Percentiles rank a stretch among this genome's conserved stretches.
These are phyloP conservation scores for Leccinum subgranulosum DNA, from an alignment of 768 basidiomycete species.

Conservation along the genomic window DNA sequence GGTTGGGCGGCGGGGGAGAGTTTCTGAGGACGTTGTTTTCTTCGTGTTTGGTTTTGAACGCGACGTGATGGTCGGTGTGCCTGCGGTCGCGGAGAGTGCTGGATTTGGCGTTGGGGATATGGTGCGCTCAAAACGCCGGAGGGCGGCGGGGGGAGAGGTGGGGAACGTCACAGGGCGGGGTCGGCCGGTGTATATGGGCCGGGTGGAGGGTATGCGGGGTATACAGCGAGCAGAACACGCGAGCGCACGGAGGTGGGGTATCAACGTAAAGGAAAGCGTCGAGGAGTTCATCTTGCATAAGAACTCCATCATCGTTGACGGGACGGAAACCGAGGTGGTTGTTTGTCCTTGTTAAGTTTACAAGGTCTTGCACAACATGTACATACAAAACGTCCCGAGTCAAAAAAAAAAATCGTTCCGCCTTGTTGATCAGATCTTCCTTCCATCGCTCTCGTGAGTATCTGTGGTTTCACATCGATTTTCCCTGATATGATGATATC, in stretches of 20 bases:
- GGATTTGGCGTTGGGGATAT: no score
- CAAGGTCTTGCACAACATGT: slow-evolving; percentile 23
- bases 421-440: not conserved
- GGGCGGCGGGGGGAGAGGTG: slow-evolving; percentile 16
- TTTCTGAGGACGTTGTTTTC: not conserved
- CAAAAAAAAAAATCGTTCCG: no score
- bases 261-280: not conserved
- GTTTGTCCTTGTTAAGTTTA: slow-evolving; percentile 26
- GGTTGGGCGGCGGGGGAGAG: slow-evolving; percentile 10
- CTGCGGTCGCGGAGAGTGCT: no score
- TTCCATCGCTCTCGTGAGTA: slow-evolving; percentile 14
- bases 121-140: slow-evolving; percentile 7
- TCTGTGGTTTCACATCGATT: no score
- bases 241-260: slow-evolving; percentile 1
- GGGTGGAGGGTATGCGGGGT: slow-evolving; percentile 2
- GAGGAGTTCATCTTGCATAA: slow-evolving; percentile 5
- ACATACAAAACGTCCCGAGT: slow-evolving; percentile 7
- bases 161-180: not conserved
- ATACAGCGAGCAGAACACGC: slow-evolving; percentile 3
- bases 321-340: slow-evolving; percentile 11
- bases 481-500: slow-evolving; percentile 28
- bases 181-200: slow-evolving; percentile 6
- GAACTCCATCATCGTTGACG: not conserved
- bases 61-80: not conserved
- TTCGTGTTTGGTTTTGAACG: not conserved